These are phyloP conservation scores for Orbilia javanica DNA, from an alignment of 2,329 filamentous ascomycete species.

Conservation along the genomic window DNA sequence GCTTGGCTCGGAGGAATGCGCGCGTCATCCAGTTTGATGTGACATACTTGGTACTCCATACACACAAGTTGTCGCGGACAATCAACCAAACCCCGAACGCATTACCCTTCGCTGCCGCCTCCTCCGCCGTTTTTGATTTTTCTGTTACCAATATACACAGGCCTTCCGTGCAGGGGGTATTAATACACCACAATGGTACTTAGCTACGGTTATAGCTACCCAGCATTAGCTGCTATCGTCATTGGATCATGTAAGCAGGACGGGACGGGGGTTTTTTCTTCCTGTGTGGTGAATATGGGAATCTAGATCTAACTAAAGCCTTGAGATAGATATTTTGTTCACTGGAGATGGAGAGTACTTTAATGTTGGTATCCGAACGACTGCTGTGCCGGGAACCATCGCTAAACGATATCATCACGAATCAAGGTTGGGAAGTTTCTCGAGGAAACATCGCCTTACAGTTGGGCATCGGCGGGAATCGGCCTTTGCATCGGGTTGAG, in stretches of 20 bases:
- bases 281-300: neutral
- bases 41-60: neutral
- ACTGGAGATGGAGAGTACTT: slow-evolving; percentile 95
- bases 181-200: slow-evolving; percentile 74
- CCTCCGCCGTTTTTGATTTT: neutral
- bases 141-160: neutral
- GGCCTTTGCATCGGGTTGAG: slow-evolving; percentile 94
- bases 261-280: neutral
- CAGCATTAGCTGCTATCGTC: slow-evolving; percentile 76
- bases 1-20: slow-evolving; percentile 50
- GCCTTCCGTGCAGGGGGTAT: neutral
- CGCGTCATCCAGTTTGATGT: slow-evolving; percentile 46
- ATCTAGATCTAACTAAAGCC: slow-evolving; percentile 58
- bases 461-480: slow-evolving; percentile 92
- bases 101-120: neutral
- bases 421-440: slow-evolving; percentile 88
- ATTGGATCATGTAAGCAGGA: slow-evolving; percentile 80
- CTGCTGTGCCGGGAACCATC: neutral
- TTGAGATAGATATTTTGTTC: slow-evolving; percentile 91
- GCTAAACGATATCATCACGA: slow-evolving; percentile 60
- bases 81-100: neutral
- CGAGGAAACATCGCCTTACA: slow-evolving; percentile 91
- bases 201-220: slow-evolving; percentile 74
- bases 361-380: slow-evolving; percentile 74
- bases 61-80: slow-evolving; percentile 31